These are phyloP conservation scores for Eragrostis tef DNA, from an alignment of 202 grass and related monocot species.

Conservation along the genomic window DNA sequence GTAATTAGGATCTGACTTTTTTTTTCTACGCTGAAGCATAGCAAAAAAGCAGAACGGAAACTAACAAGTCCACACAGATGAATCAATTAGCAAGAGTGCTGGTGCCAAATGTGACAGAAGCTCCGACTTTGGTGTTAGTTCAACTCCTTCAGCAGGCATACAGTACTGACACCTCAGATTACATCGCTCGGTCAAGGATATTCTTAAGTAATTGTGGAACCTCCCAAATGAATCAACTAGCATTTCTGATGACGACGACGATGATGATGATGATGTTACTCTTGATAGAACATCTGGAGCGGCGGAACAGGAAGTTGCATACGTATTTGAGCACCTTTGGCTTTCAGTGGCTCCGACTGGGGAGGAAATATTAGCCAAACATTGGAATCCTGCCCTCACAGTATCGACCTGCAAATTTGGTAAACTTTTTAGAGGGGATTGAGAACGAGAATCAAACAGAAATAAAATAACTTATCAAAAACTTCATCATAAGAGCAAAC, in stretches of 20 bases:
- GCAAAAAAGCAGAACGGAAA: neutral
- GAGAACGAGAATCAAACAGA: neutral
- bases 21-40: neutral
- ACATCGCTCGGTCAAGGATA: constrained; percentile 87
- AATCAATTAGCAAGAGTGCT: neutral
- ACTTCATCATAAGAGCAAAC: neutral
- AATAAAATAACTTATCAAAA: neutral
- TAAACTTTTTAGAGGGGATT: constrained; percentile 6
- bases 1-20: neutral
- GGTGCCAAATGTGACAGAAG: constrained; percentile 78
- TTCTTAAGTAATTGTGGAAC: constrained; percentile 82
- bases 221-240: constrained; percentile 88
- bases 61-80: neutral
- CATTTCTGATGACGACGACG: constrained; percentile 56
- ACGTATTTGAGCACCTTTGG: constrained; percentile 36
- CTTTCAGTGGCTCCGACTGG: constrained; percentile 5
- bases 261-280: constrained; percentile 35
- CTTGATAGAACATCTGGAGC: constrained; percentile 44
- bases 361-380: constrained; percentile 15
- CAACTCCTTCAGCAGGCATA: constrained; percentile 88
- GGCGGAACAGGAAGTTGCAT: constrained; percentile 60
- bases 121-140: constrained; percentile 72
- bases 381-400: constrained; percentile 42
- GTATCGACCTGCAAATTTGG: constrained; percentile 41
- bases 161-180: constrained; percentile 93